Evolutionary conservation across 495 filamentous ascomycete genomes (phyloP), one percentile per base, ranked within the genome.

Genomic region (Penicillium canescens): DNA sequence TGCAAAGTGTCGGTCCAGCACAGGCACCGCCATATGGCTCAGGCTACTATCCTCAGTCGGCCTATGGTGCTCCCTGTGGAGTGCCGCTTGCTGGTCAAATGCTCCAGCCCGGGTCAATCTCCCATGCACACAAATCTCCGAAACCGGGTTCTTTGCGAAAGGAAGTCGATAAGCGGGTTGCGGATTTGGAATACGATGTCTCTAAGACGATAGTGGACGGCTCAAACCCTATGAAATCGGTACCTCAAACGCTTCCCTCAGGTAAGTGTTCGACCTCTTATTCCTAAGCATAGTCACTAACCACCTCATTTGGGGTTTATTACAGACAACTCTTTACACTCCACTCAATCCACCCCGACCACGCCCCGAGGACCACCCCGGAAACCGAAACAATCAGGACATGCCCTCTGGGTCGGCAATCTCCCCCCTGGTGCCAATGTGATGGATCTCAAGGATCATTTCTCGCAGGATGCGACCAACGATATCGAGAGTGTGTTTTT

Each of bases 341-440:
- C 56, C 26, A 57, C 49, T 3, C 36, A 45, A 20, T 33, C 54
- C 35, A 50, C 63, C 43, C 67, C 72, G 12, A 72, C 75, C 34
- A 78, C 88, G 26, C 88, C 90, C 42, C 83, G 91, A 58, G 92
- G 92, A n/a, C 91, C 93, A 12, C 90, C 92, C 11, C 80, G 92
- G 59, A 98, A 96, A 61, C 93, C 93, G 23, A 91, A 90, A 64
- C 92, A 97, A 71, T 89, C 88, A 7, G 94, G 94, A 3, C 89
- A 96, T 69, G 93, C 94, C 4, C 83, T 98, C 21, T 98, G 94
- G 94, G 91, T 97, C 20, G 94, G 94, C 21, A 98, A 98, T 69
- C 77, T 98, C 0, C 92, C 94, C 6, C 87, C 90, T 0, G 86
- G 86, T 41, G 86, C 91, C 7, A 85, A 81, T 28, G 78, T 98